Base-by-base conservation (phyloP, 768 basidiomycete genomes). In the Phaeolepiota aurea region DNA sequence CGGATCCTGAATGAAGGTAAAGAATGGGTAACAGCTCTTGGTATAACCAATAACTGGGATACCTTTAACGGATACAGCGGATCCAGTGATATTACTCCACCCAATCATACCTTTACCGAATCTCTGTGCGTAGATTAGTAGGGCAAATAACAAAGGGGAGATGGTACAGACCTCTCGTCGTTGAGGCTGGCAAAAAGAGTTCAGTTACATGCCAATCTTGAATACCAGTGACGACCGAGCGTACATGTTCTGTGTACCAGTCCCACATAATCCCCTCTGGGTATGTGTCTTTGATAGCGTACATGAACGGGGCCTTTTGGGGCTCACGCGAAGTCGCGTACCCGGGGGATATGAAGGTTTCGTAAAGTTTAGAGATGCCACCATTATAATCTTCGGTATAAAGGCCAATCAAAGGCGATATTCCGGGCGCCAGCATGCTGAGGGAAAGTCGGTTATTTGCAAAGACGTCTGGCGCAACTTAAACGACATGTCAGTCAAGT, bases 401-500 rank as follows among this genome's bases (percentile, higher is more conserved):
- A 18, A 40, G 37, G 42, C 56, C 49, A 5, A 55, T 41, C 9
- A 55, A 43, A 16, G 39, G 40, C 15, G 52, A 47, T 4, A 61
- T 44, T 7, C 51, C 47, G 2, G 42, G 43, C 5, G 56, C 53
- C 1, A 52, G 38, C 3, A 64, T 44, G 14, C 48, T 45, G 16
- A 57, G 35, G 35, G 55, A 58, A 7, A 66, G 52, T 2, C 62
- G 54, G 42, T 62, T 65, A 45, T 65, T 63, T 9, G 59, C 53
- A 41, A 59, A 65, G 1, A 61, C 58, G 31, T 58, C 31, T 9
- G 21, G 12, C 7, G 38, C 16, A 11, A 42, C 38, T 32, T 38
- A 22, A 38, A 16, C 7, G 16, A 16, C 15, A 11, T 15, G 20
- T 22, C 37, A 22, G 13, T 38, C 13, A 20, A 18, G 14, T 19